phyloP scores from a whole-genome alignment of 768 basidiomycete genomes.

The Symmetrospora coprosmae region DNA sequence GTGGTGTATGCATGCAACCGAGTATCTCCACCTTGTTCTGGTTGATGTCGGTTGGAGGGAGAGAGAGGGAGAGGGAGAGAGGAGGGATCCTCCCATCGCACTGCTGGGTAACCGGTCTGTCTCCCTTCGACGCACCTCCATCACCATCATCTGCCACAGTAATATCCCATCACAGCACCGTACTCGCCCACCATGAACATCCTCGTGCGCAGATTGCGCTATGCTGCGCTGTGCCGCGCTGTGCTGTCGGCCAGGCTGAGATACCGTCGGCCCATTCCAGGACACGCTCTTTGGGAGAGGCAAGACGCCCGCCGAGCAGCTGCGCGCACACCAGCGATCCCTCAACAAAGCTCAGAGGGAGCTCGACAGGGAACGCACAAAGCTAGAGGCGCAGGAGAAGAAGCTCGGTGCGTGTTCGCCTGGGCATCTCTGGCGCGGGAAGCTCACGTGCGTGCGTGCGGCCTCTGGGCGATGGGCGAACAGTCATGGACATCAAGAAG shows the following conservation, averaged over 20 bases:
- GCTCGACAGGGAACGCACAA: slow-evolving; percentile 84
- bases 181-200: not conserved
- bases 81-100: not conserved
- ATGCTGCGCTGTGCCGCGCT: not conserved
- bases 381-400: slow-evolving; percentile 92
- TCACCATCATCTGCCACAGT: not conserved
- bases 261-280: too few species aligned
- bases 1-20: too few species aligned
- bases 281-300: slow-evolving; percentile 17
- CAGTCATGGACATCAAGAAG: slow-evolving; percentile 80
- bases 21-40: too few species aligned
- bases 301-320: slow-evolving; percentile 86
- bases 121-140: too few species aligned
- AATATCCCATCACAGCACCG: not conserved
- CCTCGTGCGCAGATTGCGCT: not conserved
- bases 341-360: slow-evolving; percentile 95
- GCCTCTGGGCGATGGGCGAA: not conserved
- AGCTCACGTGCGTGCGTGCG: not conserved
- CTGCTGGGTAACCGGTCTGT: too few species aligned
- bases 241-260: too few species aligned
- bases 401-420: slow-evolving; percentile 48
- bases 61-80: not conserved
- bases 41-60: too few species aligned
- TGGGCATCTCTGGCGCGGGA: not conserved
- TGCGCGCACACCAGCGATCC: slow-evolving; percentile 90